Conservation (phyloP, 164 flowering plant species). For the Nymphaea colorata region DNA sequence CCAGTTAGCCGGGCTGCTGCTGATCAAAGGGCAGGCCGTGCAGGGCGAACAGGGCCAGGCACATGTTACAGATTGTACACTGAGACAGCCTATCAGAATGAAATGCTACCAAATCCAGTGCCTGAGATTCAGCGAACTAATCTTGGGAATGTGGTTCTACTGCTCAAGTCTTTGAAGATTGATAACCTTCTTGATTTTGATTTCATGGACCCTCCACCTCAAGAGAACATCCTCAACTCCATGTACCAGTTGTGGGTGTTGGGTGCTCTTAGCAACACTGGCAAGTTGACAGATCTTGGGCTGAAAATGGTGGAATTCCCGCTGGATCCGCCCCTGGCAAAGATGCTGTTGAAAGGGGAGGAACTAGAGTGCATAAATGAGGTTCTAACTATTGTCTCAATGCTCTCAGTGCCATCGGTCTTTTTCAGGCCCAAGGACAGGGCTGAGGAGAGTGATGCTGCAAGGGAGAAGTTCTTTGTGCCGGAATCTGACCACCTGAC, state of each 20-base stretch:
- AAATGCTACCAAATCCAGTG: constrained; percentile 78
- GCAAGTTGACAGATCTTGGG: constrained; percentile 66
- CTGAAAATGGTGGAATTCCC: constrained; percentile 98
- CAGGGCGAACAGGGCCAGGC: constrained; percentile 96
- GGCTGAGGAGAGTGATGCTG: constrained; percentile 87
- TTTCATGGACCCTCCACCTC: constrained; percentile 99
- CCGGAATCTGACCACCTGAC: constrained; percentile 95
- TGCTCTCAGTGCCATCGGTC: constrained; percentile 95
- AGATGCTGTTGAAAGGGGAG: constrained; percentile 83
- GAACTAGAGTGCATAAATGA: constrained; percentile 61
- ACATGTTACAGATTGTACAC: constrained; percentile 81
- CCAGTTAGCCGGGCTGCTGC: constrained; percentile 92
- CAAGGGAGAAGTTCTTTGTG: constrained; percentile 77
- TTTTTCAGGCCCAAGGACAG: constrained; percentile 89
- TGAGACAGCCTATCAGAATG: constrained; percentile 69
- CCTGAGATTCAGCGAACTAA: constrained; percentile 94
- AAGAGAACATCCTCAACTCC: constrained; percentile 81
- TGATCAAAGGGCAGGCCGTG: constrained; percentile 90
- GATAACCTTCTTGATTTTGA: constrained; percentile 84
- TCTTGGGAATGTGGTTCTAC: constrained; percentile 78
- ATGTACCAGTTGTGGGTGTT: constrained; percentile 94
- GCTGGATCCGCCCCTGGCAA: constrained; percentile 89
- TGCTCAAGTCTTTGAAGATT: constrained; percentile 73
- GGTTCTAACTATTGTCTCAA: constrained; percentile 80
- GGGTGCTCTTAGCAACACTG: constrained; percentile 79